Conservation (phyloP, 1,284 basidiomycete species). For the Apiotrichum laibachii region DNA sequence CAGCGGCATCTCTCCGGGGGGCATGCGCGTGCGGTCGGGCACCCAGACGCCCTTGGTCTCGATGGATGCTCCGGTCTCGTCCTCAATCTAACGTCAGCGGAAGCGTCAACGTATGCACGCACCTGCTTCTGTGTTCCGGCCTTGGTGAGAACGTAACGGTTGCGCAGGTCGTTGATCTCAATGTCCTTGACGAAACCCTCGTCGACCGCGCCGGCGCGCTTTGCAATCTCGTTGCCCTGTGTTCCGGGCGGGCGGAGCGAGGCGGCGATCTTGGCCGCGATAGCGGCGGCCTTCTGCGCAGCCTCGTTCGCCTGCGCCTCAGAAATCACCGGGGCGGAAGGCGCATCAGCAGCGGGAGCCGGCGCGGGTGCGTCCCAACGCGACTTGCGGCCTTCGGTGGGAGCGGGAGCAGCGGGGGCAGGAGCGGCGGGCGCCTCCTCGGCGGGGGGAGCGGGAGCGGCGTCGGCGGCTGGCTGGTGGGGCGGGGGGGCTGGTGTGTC, state of each 20-base stretch:
- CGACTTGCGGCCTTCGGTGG: slow-evolving; percentile 18
- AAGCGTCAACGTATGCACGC: slow-evolving; percentile 34
- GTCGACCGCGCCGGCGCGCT: slow-evolving; percentile 65
- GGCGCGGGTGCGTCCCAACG: slow-evolving; percentile 36
- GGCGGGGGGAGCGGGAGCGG: neutral
- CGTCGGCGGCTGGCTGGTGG: too few species aligned
- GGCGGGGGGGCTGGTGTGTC: neutral
- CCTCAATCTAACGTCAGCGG: slow-evolving; percentile 63
- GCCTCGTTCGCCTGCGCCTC: slow-evolving; percentile 61
- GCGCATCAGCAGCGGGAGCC: slow-evolving; percentile 55
- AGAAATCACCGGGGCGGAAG: slow-evolving; percentile 50
- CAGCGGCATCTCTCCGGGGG: slow-evolving; percentile 86
- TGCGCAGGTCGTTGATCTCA: slow-evolving; percentile 95
- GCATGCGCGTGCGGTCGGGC: slow-evolving; percentile 82
- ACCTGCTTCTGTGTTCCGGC: slow-evolving; percentile 89
- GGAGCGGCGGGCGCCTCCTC: neutral
- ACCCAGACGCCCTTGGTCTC: slow-evolving; percentile 93
- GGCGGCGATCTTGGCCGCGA: slow-evolving; percentile 87
- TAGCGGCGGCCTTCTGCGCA: slow-evolving; percentile 60
- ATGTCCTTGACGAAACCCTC: slow-evolving; percentile 86
- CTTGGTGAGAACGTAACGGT: slow-evolving; percentile 93
- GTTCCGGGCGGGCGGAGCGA: slow-evolving; percentile 58
- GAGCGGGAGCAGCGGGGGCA: neutral
- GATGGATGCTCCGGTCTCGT: slow-evolving; percentile 84
- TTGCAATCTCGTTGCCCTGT: slow-evolving; percentile 54